A percentile compares a stretch with the other conserved stretches of the same genome.
These are phyloP conservation scores for Bacidia rubella DNA, from an alignment of 495 filamentous ascomycete genomes.

Conservation along the genomic window DNA sequence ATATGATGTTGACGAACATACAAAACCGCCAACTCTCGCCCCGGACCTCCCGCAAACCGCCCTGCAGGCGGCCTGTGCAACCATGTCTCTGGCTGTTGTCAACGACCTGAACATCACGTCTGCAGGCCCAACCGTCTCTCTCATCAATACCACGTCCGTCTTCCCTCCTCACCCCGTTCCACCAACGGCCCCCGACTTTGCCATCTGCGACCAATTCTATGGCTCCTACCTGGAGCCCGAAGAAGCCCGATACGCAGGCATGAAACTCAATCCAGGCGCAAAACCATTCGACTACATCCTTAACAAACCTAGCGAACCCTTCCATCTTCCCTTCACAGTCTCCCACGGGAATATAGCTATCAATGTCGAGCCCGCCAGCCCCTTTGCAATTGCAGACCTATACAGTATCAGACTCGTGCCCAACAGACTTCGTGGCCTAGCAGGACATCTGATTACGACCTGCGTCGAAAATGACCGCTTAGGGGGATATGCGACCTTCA, in stretches of 20 bases:
- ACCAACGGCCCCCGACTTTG: constrained; percentile 8
- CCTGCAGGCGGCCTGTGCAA: too few species aligned
- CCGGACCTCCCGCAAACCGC: too few species aligned
- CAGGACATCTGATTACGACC: constrained; percentile 1
- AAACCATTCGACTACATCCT: constrained; percentile 3
- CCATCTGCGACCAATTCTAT: constrained; percentile 3
- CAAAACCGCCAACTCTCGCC: too few species aligned
- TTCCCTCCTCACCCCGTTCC: constrained; percentile 1
- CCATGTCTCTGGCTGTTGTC: neutral
- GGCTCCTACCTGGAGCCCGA: neutral
- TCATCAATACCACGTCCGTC: neutral
- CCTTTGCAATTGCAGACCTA: neutral
- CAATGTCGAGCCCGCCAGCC: constrained; percentile 2
- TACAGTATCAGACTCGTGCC: neutral
- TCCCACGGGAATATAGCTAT: neutral
- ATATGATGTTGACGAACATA: too few species aligned
- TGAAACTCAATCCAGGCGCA: neutral
- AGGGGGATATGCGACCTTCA: constrained; percentile 8
- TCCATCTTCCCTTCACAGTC: constrained; percentile 2
- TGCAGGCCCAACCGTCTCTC: neutral
- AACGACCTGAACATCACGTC: neutral
- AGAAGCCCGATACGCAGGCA: neutral
- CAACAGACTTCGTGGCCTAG: constrained; percentile 8
- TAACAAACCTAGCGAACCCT: neutral
- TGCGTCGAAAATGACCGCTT: neutral